phyloP scores from a whole-genome alignment of 163 green algal species.

The Chlamydomonas reinhardtii region DNA sequence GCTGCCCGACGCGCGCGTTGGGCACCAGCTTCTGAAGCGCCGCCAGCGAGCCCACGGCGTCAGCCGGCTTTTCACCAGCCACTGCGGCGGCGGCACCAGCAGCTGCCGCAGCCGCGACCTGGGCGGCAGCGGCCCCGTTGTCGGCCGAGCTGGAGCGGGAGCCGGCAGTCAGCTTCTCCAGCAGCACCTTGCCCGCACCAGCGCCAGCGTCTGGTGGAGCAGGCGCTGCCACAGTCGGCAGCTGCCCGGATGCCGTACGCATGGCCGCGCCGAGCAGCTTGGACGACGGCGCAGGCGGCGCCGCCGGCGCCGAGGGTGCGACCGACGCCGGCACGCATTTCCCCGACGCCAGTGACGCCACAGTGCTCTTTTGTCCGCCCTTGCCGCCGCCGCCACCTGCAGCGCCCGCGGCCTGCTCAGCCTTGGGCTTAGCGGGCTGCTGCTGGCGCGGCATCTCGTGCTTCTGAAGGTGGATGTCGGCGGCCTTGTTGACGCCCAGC shows the following conservation, averaged over 20 bases:
- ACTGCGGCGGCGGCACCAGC: background rate
- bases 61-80: background rate
- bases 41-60: background rate
- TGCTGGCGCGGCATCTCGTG: slow-evolving; percentile 32
- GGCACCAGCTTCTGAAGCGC: slow-evolving; percentile 32
- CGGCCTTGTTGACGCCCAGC: slow-evolving; percentile 75
- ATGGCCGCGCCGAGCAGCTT: slow-evolving; percentile 37
- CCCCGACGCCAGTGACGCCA: no score
- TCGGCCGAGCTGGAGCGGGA: background rate
- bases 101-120: background rate
- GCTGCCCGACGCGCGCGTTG: slow-evolving; percentile 2
- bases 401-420: background rate
- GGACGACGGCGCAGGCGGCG: slow-evolving; percentile 30
- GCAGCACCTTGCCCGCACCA: background rate
- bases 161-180: slow-evolving; percentile 5
- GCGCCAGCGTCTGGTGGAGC: background rate
- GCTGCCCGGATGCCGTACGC: background rate
- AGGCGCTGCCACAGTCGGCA: background rate
- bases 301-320: background rate
- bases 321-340: slow-evolving; percentile 18
- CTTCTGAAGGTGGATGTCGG: slow-evolving; percentile 15
- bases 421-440: background rate
- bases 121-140: background rate
- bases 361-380: no score
- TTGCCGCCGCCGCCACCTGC: background rate